Conservation (phyloP, 2,329 filamentous ascomycete genomes). For the Passalora sequoiae region DNA sequence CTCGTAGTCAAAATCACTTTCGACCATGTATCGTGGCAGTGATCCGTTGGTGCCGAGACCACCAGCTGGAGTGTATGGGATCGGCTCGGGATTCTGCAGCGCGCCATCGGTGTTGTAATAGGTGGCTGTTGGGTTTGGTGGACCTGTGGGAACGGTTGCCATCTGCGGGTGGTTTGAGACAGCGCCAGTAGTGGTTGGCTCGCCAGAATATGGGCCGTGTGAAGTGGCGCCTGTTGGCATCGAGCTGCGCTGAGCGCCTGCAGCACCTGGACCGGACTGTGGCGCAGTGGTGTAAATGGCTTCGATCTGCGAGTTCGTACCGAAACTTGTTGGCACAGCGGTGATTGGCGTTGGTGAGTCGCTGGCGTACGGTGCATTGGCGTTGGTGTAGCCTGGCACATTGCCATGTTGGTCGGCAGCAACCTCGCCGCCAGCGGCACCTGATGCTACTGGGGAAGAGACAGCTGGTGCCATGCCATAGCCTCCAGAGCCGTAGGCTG, state of each 20-base stretch:
- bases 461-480: too few relatives aligned
- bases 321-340: conserved; percentile 40
- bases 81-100: conserved; percentile 62
- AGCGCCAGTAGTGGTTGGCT: conserved; percentile 65
- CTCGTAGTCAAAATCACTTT: conserved; percentile 79
- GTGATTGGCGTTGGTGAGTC: conserved; percentile 33
- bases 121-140: conserved; percentile 57
- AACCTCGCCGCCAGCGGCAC: conserved; percentile 6
- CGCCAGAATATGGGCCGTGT: conserved; percentile 65
- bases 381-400: conserved; percentile 42
- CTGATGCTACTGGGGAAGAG: background rate
- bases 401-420: conserved; percentile 26
- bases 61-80: conserved; percentile 64
- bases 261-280: conserved; percentile 31
- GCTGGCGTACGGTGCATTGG: conserved; percentile 39
- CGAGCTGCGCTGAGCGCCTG: conserved; percentile 44
- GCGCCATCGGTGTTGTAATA: conserved; percentile 67
- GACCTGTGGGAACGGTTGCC: conserved; percentile 53
- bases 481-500: background rate
- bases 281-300: conserved; percentile 33
- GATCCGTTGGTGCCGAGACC: conserved; percentile 75
- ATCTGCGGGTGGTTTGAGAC: conserved; percentile 55
- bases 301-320: conserved; percentile 40
- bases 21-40: conserved; percentile 67
- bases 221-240: conserved; percentile 55